Base-by-base conservation (phyloP, 1,139 yeast species). In the Pichia sp. region DNA sequence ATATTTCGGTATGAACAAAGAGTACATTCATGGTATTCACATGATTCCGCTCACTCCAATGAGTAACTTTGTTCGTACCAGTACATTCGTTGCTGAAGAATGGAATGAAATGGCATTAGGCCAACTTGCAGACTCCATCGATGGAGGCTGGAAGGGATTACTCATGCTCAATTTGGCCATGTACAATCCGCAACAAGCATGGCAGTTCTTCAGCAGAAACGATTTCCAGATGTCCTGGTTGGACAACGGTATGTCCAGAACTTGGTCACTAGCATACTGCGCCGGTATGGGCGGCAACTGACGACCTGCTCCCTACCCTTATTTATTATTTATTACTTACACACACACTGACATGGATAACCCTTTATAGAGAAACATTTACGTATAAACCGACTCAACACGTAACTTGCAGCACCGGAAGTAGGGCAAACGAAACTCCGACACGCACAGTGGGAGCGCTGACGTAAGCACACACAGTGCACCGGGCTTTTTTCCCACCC, bases 11-110 rank as follows among this genome's bases (percentile, higher is more conserved):
- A 74, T 74, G 58, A 74, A 79, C 47, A 62, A 72, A 36, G 93
- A 91, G 66, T 93, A 85, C 65, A 90, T 93, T 46, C 98, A 91
- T 61, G 96, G 97, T 62, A 91, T 93, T 53, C 98, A 93, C 64
- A 93, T 94, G 84, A 74, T 93, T 50, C 96, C 99, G 21, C 72
- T 88, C 41, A 89, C 96, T 0, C 93, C 97, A 0, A 81, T 87
- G 15, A 84, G 96, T 15, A 82, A 94, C 0, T 81, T 76, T 53
- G 75, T 90, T 38, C 77, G 98, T 65, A 71, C 75, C 6, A 78
- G 90, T 2, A 67, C 71, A 1, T 93, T 81, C 66, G 96, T 85
- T 17, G 60, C 72, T 56, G 81, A 90, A 67, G 98, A 93, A 69
- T 93, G 96, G 97, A 40, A 55, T 19, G 71, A 73, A 15, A 71